These are phyloP conservation scores for Neltuma alba DNA, from an alignment of 306 rosid genomes.

Conservation along the genomic window DNA sequence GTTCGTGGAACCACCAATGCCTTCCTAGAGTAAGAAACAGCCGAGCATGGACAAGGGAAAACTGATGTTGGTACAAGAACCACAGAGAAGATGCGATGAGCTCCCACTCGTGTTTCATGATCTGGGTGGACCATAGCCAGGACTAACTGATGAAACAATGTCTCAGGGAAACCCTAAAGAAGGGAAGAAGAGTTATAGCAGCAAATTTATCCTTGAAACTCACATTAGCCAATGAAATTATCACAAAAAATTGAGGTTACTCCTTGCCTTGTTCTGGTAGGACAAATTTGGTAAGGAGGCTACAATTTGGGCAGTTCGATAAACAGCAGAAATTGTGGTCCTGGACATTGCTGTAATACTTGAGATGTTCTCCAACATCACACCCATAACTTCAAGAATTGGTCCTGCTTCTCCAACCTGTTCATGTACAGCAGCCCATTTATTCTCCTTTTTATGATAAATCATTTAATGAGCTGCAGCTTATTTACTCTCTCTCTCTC, in stretches of 20 bases:
- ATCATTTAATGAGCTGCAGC: slow-evolving; percentile 57
- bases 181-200: slow-evolving; percentile 35
- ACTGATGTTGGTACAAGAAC: slow-evolving; percentile 86
- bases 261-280: slow-evolving; percentile 84
- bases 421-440: slow-evolving; percentile 42
- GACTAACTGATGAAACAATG: slow-evolving; percentile 89
- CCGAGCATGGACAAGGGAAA: slow-evolving; percentile 48
- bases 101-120: slow-evolving; percentile 83
- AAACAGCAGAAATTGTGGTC: slow-evolving; percentile 71
- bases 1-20: slow-evolving; percentile 61
- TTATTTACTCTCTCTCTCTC: slow-evolving; percentile 10
- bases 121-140: slow-evolving; percentile 92
- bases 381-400: slow-evolving; percentile 85
- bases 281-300: slow-evolving; percentile 75
- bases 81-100: slow-evolving; percentile 86
- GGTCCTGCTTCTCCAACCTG: slow-evolving; percentile 94
- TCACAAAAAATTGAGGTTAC: slow-evolving; percentile 16
- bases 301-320: slow-evolving; percentile 81
- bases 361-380: slow-evolving; percentile 84
- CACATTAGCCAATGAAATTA: slow-evolving; percentile 24
- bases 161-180: slow-evolving; percentile 88
- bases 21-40: slow-evolving; percentile 49
- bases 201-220: slow-evolving; percentile 36
- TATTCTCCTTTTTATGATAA: background rate
- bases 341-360: slow-evolving; percentile 65